Conservation (phyloP, 2,329 filamentous ascomycete species). For the Blumeria graminis region DNA sequence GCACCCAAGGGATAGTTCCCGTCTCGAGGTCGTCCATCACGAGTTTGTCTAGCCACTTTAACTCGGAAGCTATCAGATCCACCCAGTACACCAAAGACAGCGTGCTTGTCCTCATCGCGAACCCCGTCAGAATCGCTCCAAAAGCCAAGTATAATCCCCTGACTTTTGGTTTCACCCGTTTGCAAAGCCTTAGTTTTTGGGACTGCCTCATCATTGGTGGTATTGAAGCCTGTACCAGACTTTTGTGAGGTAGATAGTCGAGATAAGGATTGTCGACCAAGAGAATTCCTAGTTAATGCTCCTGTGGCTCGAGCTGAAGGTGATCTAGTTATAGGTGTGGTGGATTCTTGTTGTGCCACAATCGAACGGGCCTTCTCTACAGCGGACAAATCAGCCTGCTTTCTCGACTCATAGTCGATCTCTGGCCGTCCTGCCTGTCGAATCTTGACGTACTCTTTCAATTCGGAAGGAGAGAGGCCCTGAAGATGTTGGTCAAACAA, state of each 20-base stretch:
- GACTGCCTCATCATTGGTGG: constrained; percentile 6
- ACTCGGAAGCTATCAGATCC: constrained; percentile 40
- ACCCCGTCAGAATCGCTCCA: constrained; percentile 30
- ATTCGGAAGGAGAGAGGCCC: constrained; percentile 27
- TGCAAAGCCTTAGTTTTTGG: constrained; percentile 12
- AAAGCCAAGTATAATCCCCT: constrained; percentile 24
- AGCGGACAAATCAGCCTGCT: constrained; percentile 8
- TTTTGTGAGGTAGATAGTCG: constrained; percentile 9
- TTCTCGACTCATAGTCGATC: constrained; percentile 6
- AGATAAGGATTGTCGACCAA: constrained; percentile 9
- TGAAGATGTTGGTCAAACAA: constrained; percentile 33
- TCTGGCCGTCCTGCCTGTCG: constrained; percentile 18
- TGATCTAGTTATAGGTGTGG: constrained; percentile 6
- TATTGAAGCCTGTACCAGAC: background rate
- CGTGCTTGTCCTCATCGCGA: constrained; percentile 28
- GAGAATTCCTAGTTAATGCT: constrained; percentile 4
- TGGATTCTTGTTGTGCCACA: constrained; percentile 7
- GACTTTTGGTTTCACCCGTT: constrained; percentile 8
- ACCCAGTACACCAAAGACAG: constrained; percentile 36
- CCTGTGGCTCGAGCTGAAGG: constrained; percentile 7
- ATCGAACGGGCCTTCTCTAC: constrained; percentile 10
- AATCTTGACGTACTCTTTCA: constrained; percentile 38
- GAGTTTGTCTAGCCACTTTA: constrained; percentile 33
- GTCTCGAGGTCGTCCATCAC: constrained; percentile 30
- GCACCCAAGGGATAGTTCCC: constrained; percentile 36